A percentile compares a stretch with the other conserved stretches of the same genome.
These are phyloP conservation scores for Claviceps purpurea DNA, from an alignment of 2,329 filamentous ascomycete species.

Conservation along the genomic window DNA sequence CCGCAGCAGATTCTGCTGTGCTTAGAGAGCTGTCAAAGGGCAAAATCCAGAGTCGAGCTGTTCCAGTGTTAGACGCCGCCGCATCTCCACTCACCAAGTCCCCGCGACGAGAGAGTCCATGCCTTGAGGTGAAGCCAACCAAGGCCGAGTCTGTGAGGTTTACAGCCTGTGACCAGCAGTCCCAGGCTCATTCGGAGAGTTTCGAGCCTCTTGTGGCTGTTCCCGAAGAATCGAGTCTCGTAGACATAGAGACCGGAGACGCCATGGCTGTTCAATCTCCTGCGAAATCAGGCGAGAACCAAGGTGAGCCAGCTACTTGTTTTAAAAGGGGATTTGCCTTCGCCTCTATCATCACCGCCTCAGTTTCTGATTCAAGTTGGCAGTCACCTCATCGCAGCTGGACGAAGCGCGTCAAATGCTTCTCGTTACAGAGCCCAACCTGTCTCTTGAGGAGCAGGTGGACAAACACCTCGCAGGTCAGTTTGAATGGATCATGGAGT, in stretches of 20 bases:
- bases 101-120: not conserved
- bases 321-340: not conserved
- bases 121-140: constrained; percentile 5
- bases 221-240: constrained; percentile 14
- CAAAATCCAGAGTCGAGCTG: constrained; percentile 1
- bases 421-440: not conserved
- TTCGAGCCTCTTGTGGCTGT: constrained; percentile 22
- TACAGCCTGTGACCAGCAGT: constrained; percentile 15
- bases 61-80: not conserved
- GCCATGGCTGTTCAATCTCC: not conserved
- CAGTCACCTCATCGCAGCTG: not conserved
- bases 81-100: constrained; percentile 2
- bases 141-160: constrained; percentile 9
- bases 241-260: not conserved
- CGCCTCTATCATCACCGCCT: not conserved
- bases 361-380: not conserved
- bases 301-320: not conserved
- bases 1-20: not conserved
- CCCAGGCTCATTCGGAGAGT: constrained; percentile 17
- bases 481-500: constrained; percentile 36
- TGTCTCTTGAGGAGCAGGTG: constrained; percentile 16
- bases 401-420: not conserved
- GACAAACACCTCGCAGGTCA: constrained; percentile 32
- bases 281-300: not conserved
- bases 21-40: constrained; percentile 5